Evolutionary conservation across 106 monocot genomes (phyloP).

Genomic region (Phalaenopsis equestris): DNA sequence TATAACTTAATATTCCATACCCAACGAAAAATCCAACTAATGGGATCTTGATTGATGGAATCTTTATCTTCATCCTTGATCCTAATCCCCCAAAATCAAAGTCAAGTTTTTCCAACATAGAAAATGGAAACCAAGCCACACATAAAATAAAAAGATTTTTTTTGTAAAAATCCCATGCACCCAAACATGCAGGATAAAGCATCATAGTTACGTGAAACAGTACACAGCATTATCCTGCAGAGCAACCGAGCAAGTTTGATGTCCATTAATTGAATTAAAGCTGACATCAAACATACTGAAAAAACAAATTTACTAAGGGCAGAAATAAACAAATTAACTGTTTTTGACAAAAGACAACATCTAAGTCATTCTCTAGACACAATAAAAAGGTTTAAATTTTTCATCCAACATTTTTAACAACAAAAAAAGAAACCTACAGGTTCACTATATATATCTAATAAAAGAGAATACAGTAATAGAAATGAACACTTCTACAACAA

Average conservation of each 20-base stretch:
- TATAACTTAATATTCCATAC: constrained; percentile 18
- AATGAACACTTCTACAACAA: background rate
- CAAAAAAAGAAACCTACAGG: background rate
- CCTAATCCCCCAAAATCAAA: background rate
- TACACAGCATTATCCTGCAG: constrained; percentile 53
- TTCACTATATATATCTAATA: background rate
- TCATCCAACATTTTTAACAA: background rate
- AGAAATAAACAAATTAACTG: background rate
- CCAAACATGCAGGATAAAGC: background rate
- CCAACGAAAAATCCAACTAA: constrained; percentile 71
- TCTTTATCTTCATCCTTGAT: constrained; percentile 4
- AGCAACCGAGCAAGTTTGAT: constrained; percentile 21
- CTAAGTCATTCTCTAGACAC: background rate
- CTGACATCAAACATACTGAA: constrained; percentile 29
- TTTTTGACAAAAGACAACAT: background rate
- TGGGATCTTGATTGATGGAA: constrained; percentile 28
- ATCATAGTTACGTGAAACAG: background rate
- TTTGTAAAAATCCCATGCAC: background rate
- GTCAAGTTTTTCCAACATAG: constrained; percentile 38
- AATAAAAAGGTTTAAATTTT: background rate
- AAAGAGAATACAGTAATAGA: background rate
- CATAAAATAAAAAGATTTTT: background rate
- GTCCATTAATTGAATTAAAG: constrained; percentile 13
- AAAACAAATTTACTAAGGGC: background rate
- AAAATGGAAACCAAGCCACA: constrained; percentile 39